Evolutionary conservation across 306 rosid genomes (phyloP).

Genomic region (Inga oerstediana): DNA sequence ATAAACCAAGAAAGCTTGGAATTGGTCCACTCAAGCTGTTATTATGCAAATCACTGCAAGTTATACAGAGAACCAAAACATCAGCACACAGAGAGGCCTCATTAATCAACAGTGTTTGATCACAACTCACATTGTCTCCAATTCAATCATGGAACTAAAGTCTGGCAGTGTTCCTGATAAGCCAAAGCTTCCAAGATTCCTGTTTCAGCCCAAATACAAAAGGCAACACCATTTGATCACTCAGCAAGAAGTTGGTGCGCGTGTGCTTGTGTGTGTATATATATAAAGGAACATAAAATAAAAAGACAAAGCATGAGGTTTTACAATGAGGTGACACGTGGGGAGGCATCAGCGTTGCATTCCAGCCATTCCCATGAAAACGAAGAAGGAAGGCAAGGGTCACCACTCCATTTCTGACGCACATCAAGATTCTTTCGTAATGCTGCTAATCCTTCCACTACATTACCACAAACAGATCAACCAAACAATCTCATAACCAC

Average conservation of each 20-base stretch:
- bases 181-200: constrained; percentile 41
- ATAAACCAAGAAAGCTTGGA: constrained; percentile 37
- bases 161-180: constrained; percentile 36
- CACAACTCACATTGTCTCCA: constrained; percentile 39
- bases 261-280: too few species aligned
- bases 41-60: constrained; percentile 40
- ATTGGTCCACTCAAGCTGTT: constrained; percentile 41
- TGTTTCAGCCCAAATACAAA: background rate
- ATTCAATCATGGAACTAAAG: constrained; percentile 41
- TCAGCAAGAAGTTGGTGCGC: too few species aligned
- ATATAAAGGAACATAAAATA: too few species aligned
- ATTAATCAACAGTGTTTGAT: background rate
- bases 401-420: constrained; percentile 34
- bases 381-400: constrained; percentile 34
- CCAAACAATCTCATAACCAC: too few species aligned
- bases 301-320: background rate
- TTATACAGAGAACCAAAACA: background rate
- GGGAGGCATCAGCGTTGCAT: constrained; percentile 14
- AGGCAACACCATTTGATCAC: background rate
- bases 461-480: background rate
- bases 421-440: constrained; percentile 18
- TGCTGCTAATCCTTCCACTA: constrained; percentile 31
- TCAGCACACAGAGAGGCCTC: background rate
- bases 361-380: constrained; percentile 39
- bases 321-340: constrained; percentile 36